Conservation (phyloP, 2,329 filamentous ascomycete species). For the Ceratocystis alfenasii region DNA sequence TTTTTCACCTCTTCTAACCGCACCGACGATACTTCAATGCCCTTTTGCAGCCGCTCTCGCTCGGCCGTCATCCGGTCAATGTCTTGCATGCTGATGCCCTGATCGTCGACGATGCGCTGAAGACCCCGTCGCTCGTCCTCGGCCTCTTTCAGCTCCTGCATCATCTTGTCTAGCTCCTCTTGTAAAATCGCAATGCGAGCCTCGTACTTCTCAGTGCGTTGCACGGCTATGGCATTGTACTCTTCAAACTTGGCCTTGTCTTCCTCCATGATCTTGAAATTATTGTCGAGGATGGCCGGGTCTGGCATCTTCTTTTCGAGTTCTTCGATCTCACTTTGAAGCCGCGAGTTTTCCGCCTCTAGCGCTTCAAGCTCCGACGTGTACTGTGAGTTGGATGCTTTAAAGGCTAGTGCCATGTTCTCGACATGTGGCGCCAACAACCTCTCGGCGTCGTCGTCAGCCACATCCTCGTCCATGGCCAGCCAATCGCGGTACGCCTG, state of each 20-base stretch:
- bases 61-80: constrained; percentile 98
- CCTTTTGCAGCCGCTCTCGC: constrained; percentile 81
- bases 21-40: constrained; percentile 62
- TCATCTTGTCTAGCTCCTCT: constrained; percentile 70
- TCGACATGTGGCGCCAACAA: constrained; percentile 74
- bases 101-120: constrained; percentile 77
- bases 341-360: constrained; percentile 69
- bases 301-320: constrained; percentile 78
- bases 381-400: constrained; percentile 72
- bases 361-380: constrained; percentile 71
- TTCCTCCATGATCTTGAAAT: constrained; percentile 87
- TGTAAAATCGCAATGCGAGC: constrained; percentile 69
- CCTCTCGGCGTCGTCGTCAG: constrained; percentile 69
- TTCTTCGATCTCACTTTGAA: constrained; percentile 78
- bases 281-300: constrained; percentile 70
- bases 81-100: constrained; percentile 93
- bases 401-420: constrained; percentile 78
- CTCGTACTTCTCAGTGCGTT: constrained; percentile 81
- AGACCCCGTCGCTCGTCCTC: constrained; percentile 71
- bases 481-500: constrained; percentile 90
- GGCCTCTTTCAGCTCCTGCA: constrained; percentile 61
- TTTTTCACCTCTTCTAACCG: constrained; percentile 77
- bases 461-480: constrained; percentile 77
- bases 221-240: constrained; percentile 75
- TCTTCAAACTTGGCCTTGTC: constrained; percentile 92